Evolutionary conservation across 129 eudicot genomes (phyloP).

Genomic region (Tanacetum coccineum): DNA sequence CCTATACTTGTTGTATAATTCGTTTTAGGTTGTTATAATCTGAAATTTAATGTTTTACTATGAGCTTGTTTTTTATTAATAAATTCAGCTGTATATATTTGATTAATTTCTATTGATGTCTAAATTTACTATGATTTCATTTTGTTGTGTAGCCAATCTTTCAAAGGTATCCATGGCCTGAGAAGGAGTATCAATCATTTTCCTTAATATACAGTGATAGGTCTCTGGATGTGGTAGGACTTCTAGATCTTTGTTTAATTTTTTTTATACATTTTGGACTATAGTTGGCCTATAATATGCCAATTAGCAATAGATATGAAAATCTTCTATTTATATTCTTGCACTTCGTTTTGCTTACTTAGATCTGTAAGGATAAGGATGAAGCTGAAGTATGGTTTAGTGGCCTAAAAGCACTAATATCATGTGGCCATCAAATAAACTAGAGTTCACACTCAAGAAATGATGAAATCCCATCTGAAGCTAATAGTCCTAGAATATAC

Average conservation of each 20-base stretch:
- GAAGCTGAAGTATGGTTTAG: constrained; percentile 99
- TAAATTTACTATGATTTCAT: constrained; percentile 22
- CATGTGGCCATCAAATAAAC: constrained; percentile 66
- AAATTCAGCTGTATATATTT: constrained; percentile 9
- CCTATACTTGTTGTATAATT: constrained; percentile 12
- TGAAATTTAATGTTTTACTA: constrained; percentile 8
- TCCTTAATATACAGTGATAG: constrained; percentile 83
- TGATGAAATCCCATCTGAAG: constrained; percentile 89
- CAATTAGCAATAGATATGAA: constrained; percentile 19
- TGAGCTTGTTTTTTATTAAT: constrained; percentile 4
- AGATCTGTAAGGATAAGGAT: constrained; percentile 98
- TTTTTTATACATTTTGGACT: constrained; percentile 19
- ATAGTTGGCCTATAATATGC: constrained; percentile 20
- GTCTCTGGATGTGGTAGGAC: constrained; percentile 86
- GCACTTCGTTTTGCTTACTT: constrained; percentile 16
- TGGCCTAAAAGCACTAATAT: constrained; percentile 76
- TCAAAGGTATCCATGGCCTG: constrained; percentile 97
- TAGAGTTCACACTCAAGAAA: constrained; percentile 90
- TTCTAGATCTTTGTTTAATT: constrained; percentile 13
- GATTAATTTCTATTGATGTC: background rate
- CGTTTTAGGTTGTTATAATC: constrained; percentile 1
- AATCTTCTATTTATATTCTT: constrained; percentile 21
- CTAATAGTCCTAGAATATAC: constrained; percentile 85
- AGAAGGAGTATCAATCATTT: constrained; percentile 96
- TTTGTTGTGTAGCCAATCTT: constrained; percentile 61